These are phyloP conservation scores for Cylindrodendrum hubeiense DNA, from an alignment of 2,329 filamentous ascomycete genomes.

Conservation along the genomic window DNA sequence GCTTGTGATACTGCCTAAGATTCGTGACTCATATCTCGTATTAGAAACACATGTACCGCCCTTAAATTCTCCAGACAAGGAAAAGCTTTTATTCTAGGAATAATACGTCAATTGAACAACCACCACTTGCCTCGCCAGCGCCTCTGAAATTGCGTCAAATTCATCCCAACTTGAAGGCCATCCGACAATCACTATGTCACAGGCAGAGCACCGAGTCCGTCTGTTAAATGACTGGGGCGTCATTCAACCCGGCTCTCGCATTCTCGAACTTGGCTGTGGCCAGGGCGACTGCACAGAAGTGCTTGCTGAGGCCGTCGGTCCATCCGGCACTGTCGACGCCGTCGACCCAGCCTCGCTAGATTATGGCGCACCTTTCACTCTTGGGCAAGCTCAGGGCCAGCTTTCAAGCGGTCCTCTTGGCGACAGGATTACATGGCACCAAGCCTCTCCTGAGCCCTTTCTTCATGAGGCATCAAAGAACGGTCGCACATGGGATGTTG, in stretches of 20 bases:
- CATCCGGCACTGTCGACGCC: slow-evolving; percentile 60
- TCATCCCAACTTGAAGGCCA: neutral
- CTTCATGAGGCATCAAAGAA: slow-evolving; percentile 41
- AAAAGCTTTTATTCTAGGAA: neutral
- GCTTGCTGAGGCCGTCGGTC: slow-evolving; percentile 61
- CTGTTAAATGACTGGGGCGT: slow-evolving; percentile 53
- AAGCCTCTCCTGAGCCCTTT: slow-evolving; percentile 49
- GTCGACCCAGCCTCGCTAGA: slow-evolving; percentile 64
- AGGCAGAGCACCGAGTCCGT: slow-evolving; percentile 51
- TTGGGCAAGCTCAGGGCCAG: slow-evolving; percentile 61
- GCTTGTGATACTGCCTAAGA: no score
- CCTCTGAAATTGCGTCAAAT: neutral
- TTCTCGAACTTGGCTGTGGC: slow-evolving; percentile 71
- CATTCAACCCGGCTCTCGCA: slow-evolving; percentile 49
- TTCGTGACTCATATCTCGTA: no score
- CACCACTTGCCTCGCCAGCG: neutral
- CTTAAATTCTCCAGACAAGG: no score
- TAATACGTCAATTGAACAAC: neutral
- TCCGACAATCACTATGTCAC: slow-evolving; percentile 35
- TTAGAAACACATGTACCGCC: no score
- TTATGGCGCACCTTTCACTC: slow-evolving; percentile 64
- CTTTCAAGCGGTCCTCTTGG: slow-evolving; percentile 57
- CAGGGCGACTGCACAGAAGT: slow-evolving; percentile 69
- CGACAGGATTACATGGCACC: slow-evolving; percentile 57
- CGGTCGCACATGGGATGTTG: slow-evolving; percentile 53